Percentiles rank a stretch among this genome's conserved stretches.
Conservation (phyloP, 140 eudicot species). For the Bidens hawaiensis region DNA sequence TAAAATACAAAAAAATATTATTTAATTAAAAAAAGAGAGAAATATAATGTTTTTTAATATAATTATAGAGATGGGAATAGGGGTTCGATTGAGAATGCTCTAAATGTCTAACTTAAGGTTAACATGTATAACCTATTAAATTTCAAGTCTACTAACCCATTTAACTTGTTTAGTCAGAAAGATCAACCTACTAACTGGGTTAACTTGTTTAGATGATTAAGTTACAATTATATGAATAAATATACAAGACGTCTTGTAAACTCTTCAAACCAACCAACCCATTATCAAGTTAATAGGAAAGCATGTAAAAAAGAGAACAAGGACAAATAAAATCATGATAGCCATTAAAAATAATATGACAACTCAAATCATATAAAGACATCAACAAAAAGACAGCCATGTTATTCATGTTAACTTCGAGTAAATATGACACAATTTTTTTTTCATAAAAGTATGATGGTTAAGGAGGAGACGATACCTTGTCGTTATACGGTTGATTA, state of each 20-base stretch:
- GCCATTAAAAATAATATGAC: neutral
- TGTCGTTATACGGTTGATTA: slow-evolving; percentile 22
- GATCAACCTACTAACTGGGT: neutral
- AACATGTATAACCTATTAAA: neutral
- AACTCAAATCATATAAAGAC: neutral
- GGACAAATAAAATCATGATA: neutral
- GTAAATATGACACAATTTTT: neutral
- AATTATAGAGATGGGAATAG: no score
- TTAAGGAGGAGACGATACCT: slow-evolving; percentile 8
- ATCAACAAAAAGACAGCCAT: slow-evolving; percentile 2
- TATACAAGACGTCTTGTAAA: neutral
- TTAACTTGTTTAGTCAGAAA: neutral
- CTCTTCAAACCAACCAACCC: neutral
- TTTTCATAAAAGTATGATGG: neutral
- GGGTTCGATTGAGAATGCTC: no score
- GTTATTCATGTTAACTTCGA: neutral
- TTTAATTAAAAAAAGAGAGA: no score
- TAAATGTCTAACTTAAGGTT: neutral
- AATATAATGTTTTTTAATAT: no score
- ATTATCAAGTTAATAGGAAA: neutral
- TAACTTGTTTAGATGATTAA: neutral
- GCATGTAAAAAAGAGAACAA: neutral
- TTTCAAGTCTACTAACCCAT: neutral
- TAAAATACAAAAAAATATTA: no score
- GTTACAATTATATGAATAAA: no score